Evolutionary conservation across 768 basidiomycete species (phyloP), one percentile per base, ranked within the genome.

Genomic region (Podaxis sp.): DNA sequence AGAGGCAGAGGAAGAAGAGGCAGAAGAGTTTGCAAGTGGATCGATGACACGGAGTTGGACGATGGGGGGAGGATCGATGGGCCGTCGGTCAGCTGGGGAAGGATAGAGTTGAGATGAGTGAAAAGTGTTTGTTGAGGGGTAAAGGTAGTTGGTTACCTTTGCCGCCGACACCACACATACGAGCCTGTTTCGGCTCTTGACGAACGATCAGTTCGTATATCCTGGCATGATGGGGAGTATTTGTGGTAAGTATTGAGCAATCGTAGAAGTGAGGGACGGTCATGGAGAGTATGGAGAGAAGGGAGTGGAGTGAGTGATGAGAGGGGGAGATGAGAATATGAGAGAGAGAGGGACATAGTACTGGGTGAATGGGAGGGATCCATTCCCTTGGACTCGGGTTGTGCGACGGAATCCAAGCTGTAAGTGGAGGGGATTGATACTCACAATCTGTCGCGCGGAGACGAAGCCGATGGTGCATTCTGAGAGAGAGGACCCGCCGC

Each of bases 41-140:
- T 94, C 90, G 66, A 92, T 79, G 57, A 97, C 91, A 57, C 90
- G 87, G 6, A 98, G 85, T 72, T 96, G 93, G n/a, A 98, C 87
- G 75, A 98, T 95, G 16, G 95, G 95, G 1, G 95, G 94, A 0
- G 95, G 95, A 78, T 98, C 95, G 70, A 98, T 94, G 2, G 95
- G 95, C 38, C 95, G 82, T n/a, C 95, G 84, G 81, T 96, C 95
- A 58, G 93, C 94, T 90, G 75, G 55, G 55, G 60, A 7, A 1
- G 7, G 28, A 58, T 60, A 51, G 25, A 40, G 5, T 27, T 28
- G 53, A 16, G 14, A 54, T 59, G 14, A 32, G 28, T 21, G 21
- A 59, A 37, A 5, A 5, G 55, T 44, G 21, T 28, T 46, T 21
- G 51, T 36, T 36, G 47, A n/a, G 27, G 44, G 40, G 40, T 5